Evolutionary conservation across 345 rosid genomes (phyloP), one percentile per base, ranked within the genome.

Genomic region (Litchi chinensis): DNA sequence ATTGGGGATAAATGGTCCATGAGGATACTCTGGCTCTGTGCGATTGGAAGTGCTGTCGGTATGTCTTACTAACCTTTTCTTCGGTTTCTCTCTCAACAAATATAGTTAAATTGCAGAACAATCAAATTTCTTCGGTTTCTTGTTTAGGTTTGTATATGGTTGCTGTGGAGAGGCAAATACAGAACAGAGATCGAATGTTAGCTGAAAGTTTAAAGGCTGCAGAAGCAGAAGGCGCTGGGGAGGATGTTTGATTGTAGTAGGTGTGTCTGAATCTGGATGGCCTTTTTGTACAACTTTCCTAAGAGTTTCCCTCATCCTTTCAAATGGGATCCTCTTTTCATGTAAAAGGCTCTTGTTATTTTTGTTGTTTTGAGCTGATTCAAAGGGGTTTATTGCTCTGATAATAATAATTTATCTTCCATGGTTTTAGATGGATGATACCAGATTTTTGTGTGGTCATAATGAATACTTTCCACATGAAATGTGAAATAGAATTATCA

Each of bases 11-110:
- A 88, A 78, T 93, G 93, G 95, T 89, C 95, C 73, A 88, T 86
- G 91, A 87, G 95, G 87, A 73, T 91, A 79, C 91, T 93, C 44
- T 93, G 95, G 97, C 79, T 81, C 15, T 93, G 92, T 72, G 95
- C 93, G 8, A 41, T 91, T 73, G 95, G 97, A 82, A 93, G 90
- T 83, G 97, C 90, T 70, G 48, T 89, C 10, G 76, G 95, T 91
- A 82, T 75, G 81, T 15, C 32, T 63, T 19, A 52, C 26, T 9
- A 3, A 24, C 63, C 65, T 32, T 71, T 12, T 70, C 50, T 48
- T 44, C n/a, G 5, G 16, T 39, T 70, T 72, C 60, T 63, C 72
- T 67, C 68, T 50, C 70, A 22, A 60, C 37, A 68, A 37, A 68
- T 60, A 66, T 62, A 43, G 0, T 21, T 37, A 12, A 21, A 48